A percentile compares a stretch with the other conserved stretches of the same genome.
Conservation (phyloP, 2,329 filamentous ascomycete species). For the Apiospora phragmitis region DNA sequence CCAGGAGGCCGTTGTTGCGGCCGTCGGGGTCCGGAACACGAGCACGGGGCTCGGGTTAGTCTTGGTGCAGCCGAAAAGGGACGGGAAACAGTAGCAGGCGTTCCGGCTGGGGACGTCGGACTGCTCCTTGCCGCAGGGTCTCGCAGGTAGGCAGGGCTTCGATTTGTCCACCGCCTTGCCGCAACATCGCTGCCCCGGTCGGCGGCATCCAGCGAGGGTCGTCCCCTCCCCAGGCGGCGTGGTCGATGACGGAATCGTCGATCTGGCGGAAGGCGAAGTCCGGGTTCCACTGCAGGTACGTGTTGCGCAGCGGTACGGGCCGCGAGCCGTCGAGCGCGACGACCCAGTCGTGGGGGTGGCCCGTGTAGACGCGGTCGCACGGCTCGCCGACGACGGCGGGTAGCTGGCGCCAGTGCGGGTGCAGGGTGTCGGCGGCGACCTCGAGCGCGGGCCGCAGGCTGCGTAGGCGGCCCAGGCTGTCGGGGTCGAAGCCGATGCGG, state of each 20-base stretch:
- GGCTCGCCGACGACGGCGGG: slow-evolving; percentile 46
- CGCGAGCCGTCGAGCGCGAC: slow-evolving; percentile 40
- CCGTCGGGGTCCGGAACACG: slow-evolving; percentile 51
- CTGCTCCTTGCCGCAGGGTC: slow-evolving; percentile 46
- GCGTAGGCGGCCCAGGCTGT: slow-evolving; percentile 48
- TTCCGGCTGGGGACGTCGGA: slow-evolving; percentile 50
- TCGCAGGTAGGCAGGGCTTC: slow-evolving; percentile 38
- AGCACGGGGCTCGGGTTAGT: slow-evolving; percentile 45
- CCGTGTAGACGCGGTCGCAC: slow-evolving; percentile 40
- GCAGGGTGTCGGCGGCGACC: slow-evolving; percentile 52
- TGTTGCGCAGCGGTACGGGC: slow-evolving; percentile 44
- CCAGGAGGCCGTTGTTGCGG: slow-evolving; percentile 54
- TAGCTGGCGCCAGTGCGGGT: slow-evolving; percentile 53
- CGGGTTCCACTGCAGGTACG: slow-evolving; percentile 47
- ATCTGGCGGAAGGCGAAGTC: slow-evolving; percentile 49
- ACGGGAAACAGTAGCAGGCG: slow-evolving; percentile 53
- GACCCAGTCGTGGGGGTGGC: slow-evolving; percentile 55
- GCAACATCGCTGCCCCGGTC: slow-evolving; percentile 18
- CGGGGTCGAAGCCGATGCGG: slow-evolving; percentile 51
- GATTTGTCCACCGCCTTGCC: not conserved
- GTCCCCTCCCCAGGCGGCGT: slow-evolving; percentile 46
- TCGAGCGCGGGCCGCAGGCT: slow-evolving; percentile 48
- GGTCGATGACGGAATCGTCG: slow-evolving; percentile 50
- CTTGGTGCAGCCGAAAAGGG: slow-evolving; percentile 47
- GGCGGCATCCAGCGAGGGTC: slow-evolving; percentile 47